Percentiles rank a stretch among this genome's conserved stretches.
Conservation (phyloP, 2,329 filamentous ascomycete genomes). For the Tothia fuscella region DNA sequence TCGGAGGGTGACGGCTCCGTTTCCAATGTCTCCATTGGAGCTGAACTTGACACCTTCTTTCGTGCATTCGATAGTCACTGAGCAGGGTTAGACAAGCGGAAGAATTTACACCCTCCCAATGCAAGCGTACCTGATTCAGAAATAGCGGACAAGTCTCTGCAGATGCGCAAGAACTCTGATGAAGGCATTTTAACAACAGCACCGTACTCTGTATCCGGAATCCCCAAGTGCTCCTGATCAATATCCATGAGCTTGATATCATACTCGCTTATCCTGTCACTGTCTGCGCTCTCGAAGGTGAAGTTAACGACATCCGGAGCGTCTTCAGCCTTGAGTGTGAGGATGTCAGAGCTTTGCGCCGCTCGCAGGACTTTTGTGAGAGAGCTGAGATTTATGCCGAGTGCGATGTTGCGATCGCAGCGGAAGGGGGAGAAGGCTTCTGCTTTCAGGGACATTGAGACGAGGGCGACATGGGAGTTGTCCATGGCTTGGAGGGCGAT, state of each 20-base stretch:
- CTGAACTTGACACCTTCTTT: slow-evolving; percentile 97
- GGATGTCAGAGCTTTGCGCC: slow-evolving; percentile 83
- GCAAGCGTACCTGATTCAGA: slow-evolving; percentile 71
- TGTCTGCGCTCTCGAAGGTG: slow-evolving; percentile 80
- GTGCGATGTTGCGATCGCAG: slow-evolving; percentile 97
- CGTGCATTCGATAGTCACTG: slow-evolving; percentile 87
- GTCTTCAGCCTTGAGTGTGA: slow-evolving; percentile 96
- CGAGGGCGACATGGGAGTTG: slow-evolving; percentile 97
- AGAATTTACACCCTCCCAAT: background rate
- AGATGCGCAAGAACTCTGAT: slow-evolving; percentile 86
- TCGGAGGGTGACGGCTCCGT: slow-evolving; percentile 83
- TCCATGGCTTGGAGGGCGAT: slow-evolving; percentile 99
- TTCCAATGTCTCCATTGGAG: slow-evolving; percentile 89
- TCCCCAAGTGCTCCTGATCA: slow-evolving; percentile 97
- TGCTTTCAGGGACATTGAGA: slow-evolving; percentile 96
- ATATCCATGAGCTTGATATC: slow-evolving; percentile 99
- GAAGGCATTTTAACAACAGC: slow-evolving; percentile 84
- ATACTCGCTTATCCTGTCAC: slow-evolving; percentile 93
- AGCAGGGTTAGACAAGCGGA: slow-evolving; percentile 4
- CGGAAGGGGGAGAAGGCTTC: slow-evolving; percentile 91
- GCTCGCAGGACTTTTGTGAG: slow-evolving; percentile 95
- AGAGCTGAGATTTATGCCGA: slow-evolving; percentile 92
- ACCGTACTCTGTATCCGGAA: slow-evolving; percentile 97
- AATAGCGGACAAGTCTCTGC: slow-evolving; percentile 78
- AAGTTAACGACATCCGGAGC: slow-evolving; percentile 91